Conservation (phyloP, 2,329 filamentous ascomycete species). For the Fonsecaea monophora region DNA sequence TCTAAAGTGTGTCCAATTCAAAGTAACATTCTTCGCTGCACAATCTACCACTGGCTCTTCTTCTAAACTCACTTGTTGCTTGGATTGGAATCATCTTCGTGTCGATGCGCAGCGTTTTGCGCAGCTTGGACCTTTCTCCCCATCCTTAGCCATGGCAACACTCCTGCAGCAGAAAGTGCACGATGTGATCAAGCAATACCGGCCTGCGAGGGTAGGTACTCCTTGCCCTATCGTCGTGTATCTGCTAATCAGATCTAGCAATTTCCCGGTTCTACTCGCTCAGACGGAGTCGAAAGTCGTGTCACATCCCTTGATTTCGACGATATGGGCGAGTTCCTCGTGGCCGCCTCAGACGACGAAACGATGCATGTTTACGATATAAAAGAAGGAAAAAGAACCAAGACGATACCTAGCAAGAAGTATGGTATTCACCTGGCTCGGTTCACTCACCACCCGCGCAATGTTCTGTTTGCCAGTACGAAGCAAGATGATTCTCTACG, state of each 20-base stretch:
- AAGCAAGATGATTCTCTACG: conserved; percentile 89
- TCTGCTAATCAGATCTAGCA: conserved; percentile 52
- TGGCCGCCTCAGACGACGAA: conserved; percentile 91
- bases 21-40: not conserved
- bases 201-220: conserved; percentile 74
- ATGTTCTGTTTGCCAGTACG: conserved; percentile 93
- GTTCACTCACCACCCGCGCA: conserved; percentile 90
- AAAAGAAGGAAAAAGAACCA: conserved; percentile 85
- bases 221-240: not conserved
- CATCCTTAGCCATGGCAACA: conserved; percentile 31
- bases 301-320: conserved; percentile 96
- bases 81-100: not conserved
- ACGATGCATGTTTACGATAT: conserved; percentile 96
- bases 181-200: conserved; percentile 78
- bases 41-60: not conserved
- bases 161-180: conserved; percentile 66
- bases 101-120: not conserved
- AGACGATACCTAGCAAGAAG: conserved; percentile 91
- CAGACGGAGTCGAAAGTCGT: conserved; percentile 56
- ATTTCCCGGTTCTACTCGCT: conserved; percentile 55
- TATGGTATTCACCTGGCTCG: conserved; percentile 93
- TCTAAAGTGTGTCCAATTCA: not conserved
- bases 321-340: conserved; percentile 88
- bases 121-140: not conserved
- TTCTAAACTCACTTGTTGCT: not conserved